Base-by-base conservation (phyloP, 108 stramenopile genomes). In the Cylindrotheca fusiformis region DNA sequence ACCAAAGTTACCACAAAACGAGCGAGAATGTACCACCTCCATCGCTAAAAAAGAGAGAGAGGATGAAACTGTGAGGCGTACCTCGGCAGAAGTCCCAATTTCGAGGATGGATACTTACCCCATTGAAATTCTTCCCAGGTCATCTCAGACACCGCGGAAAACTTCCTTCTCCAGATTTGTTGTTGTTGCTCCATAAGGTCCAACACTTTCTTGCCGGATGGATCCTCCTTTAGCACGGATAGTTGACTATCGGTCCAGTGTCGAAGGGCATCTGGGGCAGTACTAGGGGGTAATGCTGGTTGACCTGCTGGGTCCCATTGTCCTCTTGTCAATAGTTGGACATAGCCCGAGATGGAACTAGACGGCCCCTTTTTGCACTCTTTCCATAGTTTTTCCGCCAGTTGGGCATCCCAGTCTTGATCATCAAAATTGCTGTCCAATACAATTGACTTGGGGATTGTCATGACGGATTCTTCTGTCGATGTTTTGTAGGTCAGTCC, bases 21-120 rank as follows among this genome's bases (percentile, higher is more conserved):
- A 84, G 30, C 89, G 68, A 21, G 84, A 85, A 68, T 90, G 84
- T 8, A 90, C 89, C 21, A 79, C 89, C 57, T 90, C 89, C 89
- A 90, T 87, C 48, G 82, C 76, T 41, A 10, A 6, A 41, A 6
- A 41, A 41, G 14, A 14, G 36, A 10, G 36, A 41, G 6, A 41
- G 14, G 14, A 41, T 41, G 14, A n/a, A n/a, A n/a, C n/a, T n/a
- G n/a, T n/a, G n/a, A n/a, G n/a, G n/a, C n/a, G n/a, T n/a, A n/a
- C n/a, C n/a, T n/a, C n/a, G n/a, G n/a, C n/a, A n/a, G n/a, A n/a
- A n/a, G n/a, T n/a, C n/a, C n/a, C n/a, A n/a, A n/a, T n/a, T n/a
- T n/a, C n/a, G n/a, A n/a, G n/a, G n/a, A 41, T 6, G 6, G 36
- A 10, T 6, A 41, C 36, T 41, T 41, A 41, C 36, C 36, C 89